A percentile compares a stretch with the other conserved stretches of the same genome.
These are phyloP conservation scores for Venturia pyrina DNA, from an alignment of 2,329 filamentous ascomycete species.

Conservation along the genomic window DNA sequence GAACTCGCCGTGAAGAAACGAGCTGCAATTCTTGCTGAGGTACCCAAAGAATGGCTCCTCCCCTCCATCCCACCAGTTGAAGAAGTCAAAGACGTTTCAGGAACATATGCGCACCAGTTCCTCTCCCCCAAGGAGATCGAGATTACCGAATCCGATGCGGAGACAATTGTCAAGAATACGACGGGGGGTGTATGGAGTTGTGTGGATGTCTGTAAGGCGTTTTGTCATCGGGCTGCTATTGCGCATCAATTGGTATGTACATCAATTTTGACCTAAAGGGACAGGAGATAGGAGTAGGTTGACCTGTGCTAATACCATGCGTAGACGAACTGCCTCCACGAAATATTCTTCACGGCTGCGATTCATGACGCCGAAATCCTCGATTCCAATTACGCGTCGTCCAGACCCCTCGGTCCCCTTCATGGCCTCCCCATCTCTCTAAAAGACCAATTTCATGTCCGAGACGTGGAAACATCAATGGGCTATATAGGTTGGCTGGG, in stretches of 20 bases:
- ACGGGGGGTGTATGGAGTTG: conserved; percentile 46
- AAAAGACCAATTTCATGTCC: conserved; percentile 41
- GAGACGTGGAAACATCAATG: conserved; percentile 39
- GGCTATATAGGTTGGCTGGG: conserved; percentile 59
- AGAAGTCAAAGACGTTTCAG: conserved; percentile 48
- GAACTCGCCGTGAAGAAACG: conserved; percentile 42
- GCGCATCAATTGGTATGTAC: conserved; percentile 36
- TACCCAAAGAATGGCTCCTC: conserved; percentile 48
- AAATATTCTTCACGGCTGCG: conserved; percentile 39
- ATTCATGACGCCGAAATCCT: conserved; percentile 31
- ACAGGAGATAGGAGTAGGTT: not conserved
- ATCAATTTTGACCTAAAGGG: not conserved
- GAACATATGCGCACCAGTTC: conserved; percentile 46
- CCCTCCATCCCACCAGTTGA: conserved; percentile 35
- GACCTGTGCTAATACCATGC: not conserved
- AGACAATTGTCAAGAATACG: conserved; percentile 45
- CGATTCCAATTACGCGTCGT: conserved; percentile 20
- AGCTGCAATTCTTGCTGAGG: conserved; percentile 41
- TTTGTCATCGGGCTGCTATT: conserved; percentile 46
- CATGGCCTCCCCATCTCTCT: conserved; percentile 39
- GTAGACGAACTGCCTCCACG: conserved; percentile 31
- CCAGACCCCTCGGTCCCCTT: conserved; percentile 30
- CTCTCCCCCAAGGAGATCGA: conserved; percentile 44
- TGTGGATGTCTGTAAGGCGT: conserved; percentile 44
- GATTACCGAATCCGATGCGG: conserved; percentile 52